Evolutionary conservation across 2,329 filamentous ascomycete species (phyloP).

Genomic region (Verticillium klebahnii): DNA sequence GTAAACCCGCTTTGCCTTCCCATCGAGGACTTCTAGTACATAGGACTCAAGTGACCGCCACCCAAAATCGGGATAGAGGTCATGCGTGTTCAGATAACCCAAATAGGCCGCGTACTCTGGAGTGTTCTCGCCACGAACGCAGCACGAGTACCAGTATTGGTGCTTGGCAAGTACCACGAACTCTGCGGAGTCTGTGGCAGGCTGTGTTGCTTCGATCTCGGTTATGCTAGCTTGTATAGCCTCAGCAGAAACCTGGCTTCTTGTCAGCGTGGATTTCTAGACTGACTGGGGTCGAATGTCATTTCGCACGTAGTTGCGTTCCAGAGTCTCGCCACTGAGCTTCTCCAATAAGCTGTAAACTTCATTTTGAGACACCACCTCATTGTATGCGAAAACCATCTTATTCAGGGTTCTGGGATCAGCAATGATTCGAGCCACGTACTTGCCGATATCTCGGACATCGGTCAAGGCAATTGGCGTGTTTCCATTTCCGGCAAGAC

Average conservation of each 20-base stretch:
- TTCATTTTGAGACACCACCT: conserved; percentile 39
- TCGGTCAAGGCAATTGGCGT: conserved; percentile 38
- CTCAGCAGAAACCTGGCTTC: neutral
- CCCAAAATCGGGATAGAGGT: conserved; percentile 47
- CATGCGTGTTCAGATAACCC: conserved; percentile 45
- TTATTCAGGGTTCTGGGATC: conserved; percentile 50
- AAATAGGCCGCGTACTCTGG: conserved; percentile 48
- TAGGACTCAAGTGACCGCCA: conserved; percentile 1
- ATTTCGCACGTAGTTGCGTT: conserved; percentile 26
- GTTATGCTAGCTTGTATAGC: neutral
- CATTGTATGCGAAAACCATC: conserved; percentile 42
- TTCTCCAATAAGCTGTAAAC: conserved; percentile 40
- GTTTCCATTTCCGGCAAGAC: conserved; percentile 40
- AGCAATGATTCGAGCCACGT: conserved; percentile 42
- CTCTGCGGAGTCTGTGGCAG: neutral
- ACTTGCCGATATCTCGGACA: conserved; percentile 44
- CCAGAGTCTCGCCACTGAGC: conserved; percentile 40
- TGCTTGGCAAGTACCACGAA: neutral
- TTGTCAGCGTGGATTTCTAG: neutral
- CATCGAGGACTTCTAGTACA: conserved; percentile 1
- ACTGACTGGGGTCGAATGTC: neutral
- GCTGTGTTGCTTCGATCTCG: neutral
- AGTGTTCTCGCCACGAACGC: conserved; percentile 47
- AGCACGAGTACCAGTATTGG: conserved; percentile 39
- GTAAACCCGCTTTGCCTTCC: neutral